Percentiles rank a stretch among this genome's conserved stretches.
These are phyloP conservation scores for Russula sp. DNA, from an alignment of 768 basidiomycete species.

Conservation along the genomic window DNA sequence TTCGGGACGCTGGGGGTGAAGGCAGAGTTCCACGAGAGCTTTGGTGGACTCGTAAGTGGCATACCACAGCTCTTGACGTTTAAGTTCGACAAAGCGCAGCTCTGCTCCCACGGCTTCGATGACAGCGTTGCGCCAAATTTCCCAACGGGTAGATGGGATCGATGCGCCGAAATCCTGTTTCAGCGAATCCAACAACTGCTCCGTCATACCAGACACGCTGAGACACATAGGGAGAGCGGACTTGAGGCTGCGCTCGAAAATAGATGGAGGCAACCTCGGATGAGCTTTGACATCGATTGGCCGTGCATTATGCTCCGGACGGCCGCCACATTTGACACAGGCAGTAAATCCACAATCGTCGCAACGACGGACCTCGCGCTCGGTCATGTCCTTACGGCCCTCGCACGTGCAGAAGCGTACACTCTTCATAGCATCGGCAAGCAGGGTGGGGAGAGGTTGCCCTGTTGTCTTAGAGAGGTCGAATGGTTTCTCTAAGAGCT, in stretches of 20 bases:
- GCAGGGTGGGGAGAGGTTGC: slow-evolving; percentile 44
- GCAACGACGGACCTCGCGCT: slow-evolving; percentile 59
- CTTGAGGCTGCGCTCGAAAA: slow-evolving; percentile 73
- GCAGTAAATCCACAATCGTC: slow-evolving; percentile 69
- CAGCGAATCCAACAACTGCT: slow-evolving; percentile 45
- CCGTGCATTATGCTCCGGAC: slow-evolving; percentile 77
- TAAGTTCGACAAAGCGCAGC: slow-evolving; percentile 76
- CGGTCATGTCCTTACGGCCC: slow-evolving; percentile 73
- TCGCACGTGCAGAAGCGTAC: slow-evolving; percentile 86
- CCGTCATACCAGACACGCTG: slow-evolving; percentile 43
- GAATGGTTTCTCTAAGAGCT: slow-evolving; percentile 53
- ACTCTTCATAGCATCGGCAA: slow-evolving; percentile 59
- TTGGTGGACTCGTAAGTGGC: slow-evolving; percentile 66
- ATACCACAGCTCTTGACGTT: slow-evolving; percentile 85
- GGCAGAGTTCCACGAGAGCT: slow-evolving; percentile 65
- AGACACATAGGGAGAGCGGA: slow-evolving; percentile 84
- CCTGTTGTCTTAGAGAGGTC: slow-evolving; percentile 53
- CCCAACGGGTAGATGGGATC: slow-evolving; percentile 56
- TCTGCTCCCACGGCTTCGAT: slow-evolving; percentile 50
- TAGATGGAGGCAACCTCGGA: slow-evolving; percentile 60
- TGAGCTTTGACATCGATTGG: slow-evolving; percentile 44
- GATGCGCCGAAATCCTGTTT: slow-evolving; percentile 33
- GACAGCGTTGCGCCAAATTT: slow-evolving; percentile 60
- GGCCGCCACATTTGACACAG: slow-evolving; percentile 82
- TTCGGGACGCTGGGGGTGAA: slow-evolving; percentile 71